Base-by-base conservation (phyloP, 2,329 filamentous ascomycete species). In the Paecilomyces dactylethromorphus region DNA sequence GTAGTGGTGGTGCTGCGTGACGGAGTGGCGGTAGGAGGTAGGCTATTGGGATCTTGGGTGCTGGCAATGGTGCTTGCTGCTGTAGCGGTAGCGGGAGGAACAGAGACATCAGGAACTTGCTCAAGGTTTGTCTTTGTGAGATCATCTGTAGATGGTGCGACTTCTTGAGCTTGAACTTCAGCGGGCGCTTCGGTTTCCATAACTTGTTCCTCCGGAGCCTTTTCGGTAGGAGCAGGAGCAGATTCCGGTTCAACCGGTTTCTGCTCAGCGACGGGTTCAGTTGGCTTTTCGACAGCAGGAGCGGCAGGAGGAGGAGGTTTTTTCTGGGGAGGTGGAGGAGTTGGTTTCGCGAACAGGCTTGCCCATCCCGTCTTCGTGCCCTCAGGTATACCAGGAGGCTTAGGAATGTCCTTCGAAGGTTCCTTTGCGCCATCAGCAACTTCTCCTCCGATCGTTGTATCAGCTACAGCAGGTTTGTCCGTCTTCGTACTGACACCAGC, bases 91-190 rank as follows among this genome's bases (percentile, higher is more conserved):
- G 87, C 83, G 21, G 88, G 85, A 49, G 91, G 89, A 59, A 86
- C 80, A 51, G 93, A 96, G 58, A 82, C 83, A 77, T 97, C 92
- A 64, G 87, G 88, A 66, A 97, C 83, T 76, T 93, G 90, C 74
- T 96, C 92, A 59, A 97, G 88, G 76, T 97, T 97, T 67, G 87
- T 88, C 78, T 93, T 87, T 29, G 93, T 97, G 64, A 97, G 84
- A 69, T 92, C 87, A 73, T 92, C 91, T 76, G 89, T 88, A 24
- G 90, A 84, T 15, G 90, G 88, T 54, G 84, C 82, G 53, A 93
- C 66, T 57, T 74, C 71, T 60, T 79, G 70, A 33, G 71, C 70
- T 24, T 77, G 71, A 22, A 72, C 68, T 63, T 75, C 75, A 35
- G 68, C 66, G 24, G 72, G 67, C 13, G 70, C 64, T 64, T 76